Conservation (phyloP, 345 rosid genomes). For the Eucalyptus viminalis region DNA sequence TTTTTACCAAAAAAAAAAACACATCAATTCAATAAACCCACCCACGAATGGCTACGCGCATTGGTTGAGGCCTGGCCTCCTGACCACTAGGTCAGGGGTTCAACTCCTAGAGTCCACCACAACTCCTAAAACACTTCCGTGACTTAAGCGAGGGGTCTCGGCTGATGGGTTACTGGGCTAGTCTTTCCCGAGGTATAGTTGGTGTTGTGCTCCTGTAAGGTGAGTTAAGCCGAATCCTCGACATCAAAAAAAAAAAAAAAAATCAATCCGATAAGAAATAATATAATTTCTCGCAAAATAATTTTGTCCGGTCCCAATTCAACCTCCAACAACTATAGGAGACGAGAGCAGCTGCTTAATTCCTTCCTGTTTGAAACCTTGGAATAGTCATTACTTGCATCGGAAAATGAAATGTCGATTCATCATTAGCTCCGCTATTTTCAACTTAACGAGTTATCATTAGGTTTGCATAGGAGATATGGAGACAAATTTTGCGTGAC, state of each 20-base stretch:
- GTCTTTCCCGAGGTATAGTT: fast-evolving
- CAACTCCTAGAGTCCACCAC: fast-evolving
- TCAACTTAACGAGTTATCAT: not conserved
- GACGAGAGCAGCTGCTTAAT: not conserved
- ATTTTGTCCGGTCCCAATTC: not conserved
- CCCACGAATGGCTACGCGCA: fast-evolving
- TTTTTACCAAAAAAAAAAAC: not conserved
- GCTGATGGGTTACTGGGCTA: fast-evolving
- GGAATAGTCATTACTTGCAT: not conserved
- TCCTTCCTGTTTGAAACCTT: not conserved
- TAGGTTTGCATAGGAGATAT: not conserved
- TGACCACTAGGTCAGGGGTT: fast-evolving
- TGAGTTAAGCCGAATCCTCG: fast-evolving
- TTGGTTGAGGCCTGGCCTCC: too few species aligned
- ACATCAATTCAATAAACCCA: not conserved
- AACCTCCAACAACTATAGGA: not conserved
- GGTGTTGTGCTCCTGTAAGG: fast-evolving
- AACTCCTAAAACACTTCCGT: fast-evolving
- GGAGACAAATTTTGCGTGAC: not conserved
- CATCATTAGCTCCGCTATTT: not conserved
- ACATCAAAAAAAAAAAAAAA: too few species aligned
- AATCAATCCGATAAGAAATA: not conserved
- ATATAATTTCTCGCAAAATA: not conserved
- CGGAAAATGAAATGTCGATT: not conserved
- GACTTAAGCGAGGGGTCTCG: too few species aligned